Evolutionary conservation across 345 rosid genomes (phyloP).

Genomic region (Salix suchowensis): DNA sequence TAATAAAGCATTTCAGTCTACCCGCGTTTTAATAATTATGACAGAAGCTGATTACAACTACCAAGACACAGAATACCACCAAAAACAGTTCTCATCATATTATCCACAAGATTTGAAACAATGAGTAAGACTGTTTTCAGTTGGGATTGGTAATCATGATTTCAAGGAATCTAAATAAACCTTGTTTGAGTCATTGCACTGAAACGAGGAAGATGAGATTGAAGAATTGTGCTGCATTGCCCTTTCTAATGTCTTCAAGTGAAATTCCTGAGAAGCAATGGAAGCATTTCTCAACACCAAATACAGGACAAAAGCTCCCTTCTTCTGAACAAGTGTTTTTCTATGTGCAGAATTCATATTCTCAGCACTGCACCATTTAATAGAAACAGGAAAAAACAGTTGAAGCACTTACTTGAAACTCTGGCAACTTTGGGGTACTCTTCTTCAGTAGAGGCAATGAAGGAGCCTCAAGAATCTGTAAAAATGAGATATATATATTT

Average conservation of each 20-base stretch:
- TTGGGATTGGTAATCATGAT: constrained; percentile 11
- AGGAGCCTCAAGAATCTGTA: constrained; percentile 86
- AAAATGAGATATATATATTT: background rate
- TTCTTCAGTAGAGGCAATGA: constrained; percentile 68
- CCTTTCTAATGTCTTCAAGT: constrained; percentile 77
- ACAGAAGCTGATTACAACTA: background rate
- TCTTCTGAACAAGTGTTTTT: background rate
- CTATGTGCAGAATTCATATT: background rate
- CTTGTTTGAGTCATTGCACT: constrained; percentile 43
- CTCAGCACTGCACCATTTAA: background rate
- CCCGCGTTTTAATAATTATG: background rate
- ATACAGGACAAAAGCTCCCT: constrained; percentile 1
- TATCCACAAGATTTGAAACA: background rate
- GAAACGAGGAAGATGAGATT: constrained; percentile 39
- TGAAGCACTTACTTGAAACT: constrained; percentile 64
- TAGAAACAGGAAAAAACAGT: background rate
- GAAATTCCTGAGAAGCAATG: constrained; percentile 64
- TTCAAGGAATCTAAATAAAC: constrained; percentile 22
- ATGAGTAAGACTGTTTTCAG: background rate
- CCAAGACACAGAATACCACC: background rate
- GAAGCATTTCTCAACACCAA: constrained; percentile 11
- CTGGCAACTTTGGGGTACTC: constrained; percentile 76
- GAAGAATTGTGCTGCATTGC: constrained; percentile 66
- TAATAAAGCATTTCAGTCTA: constrained; percentile 16
- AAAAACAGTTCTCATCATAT: background rate